Evolutionary conservation across 2,329 filamentous ascomycete species (phyloP), one percentile per base, ranked within the genome.

Genomic region (Colletotrichum theobromicola): DNA sequence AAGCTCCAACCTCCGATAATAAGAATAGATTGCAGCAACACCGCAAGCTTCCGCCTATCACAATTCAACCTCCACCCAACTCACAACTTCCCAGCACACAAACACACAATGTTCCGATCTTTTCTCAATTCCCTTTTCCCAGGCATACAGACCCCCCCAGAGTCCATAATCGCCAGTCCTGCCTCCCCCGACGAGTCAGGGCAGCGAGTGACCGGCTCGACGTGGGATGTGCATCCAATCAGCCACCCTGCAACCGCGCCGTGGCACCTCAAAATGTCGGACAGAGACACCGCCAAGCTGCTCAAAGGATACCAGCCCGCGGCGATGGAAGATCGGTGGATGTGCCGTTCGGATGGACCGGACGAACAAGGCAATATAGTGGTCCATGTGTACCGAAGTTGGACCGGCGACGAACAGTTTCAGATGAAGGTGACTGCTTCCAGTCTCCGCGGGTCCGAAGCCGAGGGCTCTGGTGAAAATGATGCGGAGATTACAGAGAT

Each of bases 241-340:
- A 18, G 16, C 10, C 32, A 71, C 32, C 67, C 67, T 10, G 50
- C 42, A 12, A 26, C 60, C 16, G 46, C 67, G 7, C 15, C 53
- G 5, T 71, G 72, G 67, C 24, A 35, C 7, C 53, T 67, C 9
- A 13, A 24, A 6, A 28, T 71, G 3, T 71, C 67, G 21, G n/a
- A 21, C 7, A 46, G 8, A 53, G 67, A 67, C 67, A 21, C 32
- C 53, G 57, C 42, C 18, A 74, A 67, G 34, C 72, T 74, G 4
- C 28, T 71, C 4, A 1, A 12, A 30, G 67, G 67, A 5, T 74
- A 66, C 15, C 55, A 57, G 53, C 72, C 72, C 16, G 42, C 24
- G 4, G 62, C 42, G 21, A 74, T 74, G 72, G 72, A 74, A 10
- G 67, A 71, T 62, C 67, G 67, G 9, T 74, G 72, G 72, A 67